Percentiles rank a stretch among this genome's conserved stretches.
Evolutionary conservation across 306 rosid species (phyloP).

Genomic region (Chamaecrista fasciculata): DNA sequence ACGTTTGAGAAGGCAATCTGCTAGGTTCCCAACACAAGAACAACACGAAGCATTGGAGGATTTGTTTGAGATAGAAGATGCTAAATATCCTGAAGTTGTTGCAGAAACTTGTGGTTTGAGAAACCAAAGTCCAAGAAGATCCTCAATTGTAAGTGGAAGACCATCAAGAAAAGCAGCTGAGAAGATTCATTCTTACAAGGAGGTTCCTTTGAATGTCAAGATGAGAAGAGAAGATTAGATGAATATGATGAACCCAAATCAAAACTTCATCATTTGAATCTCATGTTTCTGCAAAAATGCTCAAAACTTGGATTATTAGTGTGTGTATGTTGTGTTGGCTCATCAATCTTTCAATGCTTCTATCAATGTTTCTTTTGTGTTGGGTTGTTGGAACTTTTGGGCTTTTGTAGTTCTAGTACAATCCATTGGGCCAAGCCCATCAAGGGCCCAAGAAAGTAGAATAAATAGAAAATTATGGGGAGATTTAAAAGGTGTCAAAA

Average conservation of each 20-base stretch:
- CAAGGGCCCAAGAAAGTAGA: too few relatives aligned
- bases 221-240: constrained; percentile 39
- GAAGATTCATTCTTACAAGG: constrained; percentile 65
- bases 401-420: too few relatives aligned
- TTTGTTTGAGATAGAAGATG: constrained; percentile 59
- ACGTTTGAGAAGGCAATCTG: constrained; percentile 53
- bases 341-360: too few relatives aligned
- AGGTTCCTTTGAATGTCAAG: constrained; percentile 39
- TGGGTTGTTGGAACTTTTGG: neutral
- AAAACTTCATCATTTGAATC: neutral
- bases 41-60: constrained; percentile 38
- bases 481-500: constrained; percentile 3
- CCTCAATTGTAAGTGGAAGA: constrained; percentile 72
- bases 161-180: constrained; percentile 53
- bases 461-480: neutral
- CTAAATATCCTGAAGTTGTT: constrained; percentile 33
- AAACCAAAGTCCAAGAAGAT: constrained; percentile 47
- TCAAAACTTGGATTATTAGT: neutral
- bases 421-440: too few relatives aligned
- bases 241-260: constrained; percentile 11
- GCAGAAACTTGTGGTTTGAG: constrained; percentile 32
- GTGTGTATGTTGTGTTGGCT: too few relatives aligned
- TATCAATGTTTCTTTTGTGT: too few relatives aligned
- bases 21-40: constrained; percentile 34
- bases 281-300: neutral